phyloP scores from a whole-genome alignment of 2,329 filamentous ascomycete genomes.

The Lecanicillium sp. region DNA sequence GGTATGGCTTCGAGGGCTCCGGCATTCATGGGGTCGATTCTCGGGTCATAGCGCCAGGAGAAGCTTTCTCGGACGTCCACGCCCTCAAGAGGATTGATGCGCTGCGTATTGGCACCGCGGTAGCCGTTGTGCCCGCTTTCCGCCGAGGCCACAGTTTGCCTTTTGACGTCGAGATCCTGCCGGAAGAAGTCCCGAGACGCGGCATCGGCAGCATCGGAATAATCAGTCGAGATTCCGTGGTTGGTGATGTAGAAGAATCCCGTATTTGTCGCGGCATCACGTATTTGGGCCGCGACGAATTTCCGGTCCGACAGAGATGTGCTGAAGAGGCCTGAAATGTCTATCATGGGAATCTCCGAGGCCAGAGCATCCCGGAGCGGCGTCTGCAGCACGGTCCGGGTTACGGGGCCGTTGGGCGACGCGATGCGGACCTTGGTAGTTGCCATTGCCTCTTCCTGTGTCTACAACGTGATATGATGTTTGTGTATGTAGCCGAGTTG shows the following conservation, averaged over 20 bases:
- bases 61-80: conserved; percentile 47
- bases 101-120: conserved; percentile 32
- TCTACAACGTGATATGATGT: no score
- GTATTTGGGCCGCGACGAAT: conserved; percentile 35
- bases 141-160: conserved; percentile 22
- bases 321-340: conserved; percentile 38
- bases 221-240: conserved; percentile 36
- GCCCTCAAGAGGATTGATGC: conserved; percentile 44
- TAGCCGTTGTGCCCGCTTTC: conserved; percentile 41
- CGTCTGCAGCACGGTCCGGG: conserved; percentile 28
- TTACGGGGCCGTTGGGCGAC: conserved; percentile 33
- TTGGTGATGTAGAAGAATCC: conserved; percentile 53
- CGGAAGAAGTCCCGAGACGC: conserved; percentile 41
- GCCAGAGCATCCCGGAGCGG: conserved; percentile 31
- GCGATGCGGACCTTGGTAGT: conserved; percentile 29
- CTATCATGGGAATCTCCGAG: conserved; percentile 48
- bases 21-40: conserved; percentile 41
- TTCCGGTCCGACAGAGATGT: conserved; percentile 29
- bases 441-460: no score
- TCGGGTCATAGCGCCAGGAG: conserved; percentile 46
- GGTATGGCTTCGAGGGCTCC: conserved; percentile 35
- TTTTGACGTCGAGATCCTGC: conserved; percentile 38
- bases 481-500: no score
- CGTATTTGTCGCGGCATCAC: conserved; percentile 40
- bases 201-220: conserved; percentile 25